These are phyloP conservation scores for Ogataea paraovalis DNA, from an alignment of 805 yeast genomes.

Conservation along the genomic window DNA sequence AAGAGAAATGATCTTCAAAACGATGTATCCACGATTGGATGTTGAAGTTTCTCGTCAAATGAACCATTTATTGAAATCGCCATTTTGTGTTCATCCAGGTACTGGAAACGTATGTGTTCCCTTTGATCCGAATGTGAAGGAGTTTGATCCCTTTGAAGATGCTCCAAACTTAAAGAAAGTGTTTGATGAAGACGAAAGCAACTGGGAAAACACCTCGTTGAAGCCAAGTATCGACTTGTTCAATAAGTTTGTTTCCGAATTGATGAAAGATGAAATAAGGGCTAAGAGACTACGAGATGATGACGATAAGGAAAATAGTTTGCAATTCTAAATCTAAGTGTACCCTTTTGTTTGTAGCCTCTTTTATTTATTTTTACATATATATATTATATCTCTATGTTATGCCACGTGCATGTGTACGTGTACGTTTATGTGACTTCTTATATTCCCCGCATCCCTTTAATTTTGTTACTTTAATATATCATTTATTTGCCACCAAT, in stretches of 20 bases:
- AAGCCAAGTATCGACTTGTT: conserved; percentile 69
- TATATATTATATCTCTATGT: no score
- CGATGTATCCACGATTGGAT: conserved; percentile 89
- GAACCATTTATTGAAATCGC: conserved; percentile 90
- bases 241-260: conserved; percentile 52
- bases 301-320: conserved; percentile 19
- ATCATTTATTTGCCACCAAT: no score
- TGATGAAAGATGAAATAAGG: conserved; percentile 52
- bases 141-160: conserved; percentile 65
- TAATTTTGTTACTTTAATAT: no score
- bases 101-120: conserved; percentile 97
- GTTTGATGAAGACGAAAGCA: conserved; percentile 57
- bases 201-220: conserved; percentile 63
- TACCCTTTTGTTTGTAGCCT: background rate
- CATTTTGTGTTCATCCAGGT: conserved; percentile 94
- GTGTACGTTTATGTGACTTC: no score
- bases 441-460: no score
- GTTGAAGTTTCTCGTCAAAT: conserved; percentile 86
- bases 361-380: background rate
- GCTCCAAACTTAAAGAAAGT: conserved; percentile 73
- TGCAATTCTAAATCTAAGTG: conserved; percentile 16
- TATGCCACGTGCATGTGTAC: no score
- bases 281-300: conserved; percentile 33
- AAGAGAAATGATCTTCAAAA: conserved; percentile 74
- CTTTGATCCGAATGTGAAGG: conserved; percentile 46